phyloP scores from a whole-genome alignment of 352 stramenopile genomes.

The Phytophthora pini region DNA sequence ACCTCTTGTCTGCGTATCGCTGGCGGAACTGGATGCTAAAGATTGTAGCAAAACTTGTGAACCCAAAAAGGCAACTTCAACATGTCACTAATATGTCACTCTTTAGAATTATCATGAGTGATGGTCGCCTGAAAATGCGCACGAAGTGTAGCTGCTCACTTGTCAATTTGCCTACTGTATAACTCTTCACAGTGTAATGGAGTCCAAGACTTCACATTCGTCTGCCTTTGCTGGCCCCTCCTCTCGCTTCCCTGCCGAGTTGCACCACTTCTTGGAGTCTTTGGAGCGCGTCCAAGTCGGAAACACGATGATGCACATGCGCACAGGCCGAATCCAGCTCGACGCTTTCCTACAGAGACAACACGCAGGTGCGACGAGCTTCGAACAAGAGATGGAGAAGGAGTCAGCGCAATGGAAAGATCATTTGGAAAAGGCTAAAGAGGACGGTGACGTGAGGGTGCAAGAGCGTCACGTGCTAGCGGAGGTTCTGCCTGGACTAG shows the following conservation, averaged over 20 bases:
- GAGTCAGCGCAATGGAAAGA: conserved; percentile 53
- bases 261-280: conserved; percentile 42
- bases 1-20: conserved; percentile 39
- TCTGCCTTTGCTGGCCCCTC: conserved; percentile 51
- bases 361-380: conserved; percentile 36
- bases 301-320: conserved; percentile 51
- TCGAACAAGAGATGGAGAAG: conserved; percentile 42
- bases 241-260: conserved; percentile 41
- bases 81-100: conserved; percentile 12
- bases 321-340: conserved; percentile 54
- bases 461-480: conserved; percentile 47
- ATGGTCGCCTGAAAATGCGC: conserved; percentile 4
- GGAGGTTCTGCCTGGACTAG: conserved; percentile 40
- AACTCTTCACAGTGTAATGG: conserved; percentile 14
- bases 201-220: neutral
- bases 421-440: conserved; percentile 43
- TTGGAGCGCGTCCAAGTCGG: conserved; percentile 32
- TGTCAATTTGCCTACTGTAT: conserved; percentile 12
- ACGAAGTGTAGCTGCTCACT: conserved; percentile 2
- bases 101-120: conserved; percentile 10
- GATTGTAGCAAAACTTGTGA: neutral
- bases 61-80: conserved; percentile 23
- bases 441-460: conserved; percentile 48
- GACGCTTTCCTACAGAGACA: conserved; percentile 54
- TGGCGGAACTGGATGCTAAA: conserved; percentile 41